Conservation (phyloP, 306 rosid genomes). For the Quercus mongolica region DNA sequence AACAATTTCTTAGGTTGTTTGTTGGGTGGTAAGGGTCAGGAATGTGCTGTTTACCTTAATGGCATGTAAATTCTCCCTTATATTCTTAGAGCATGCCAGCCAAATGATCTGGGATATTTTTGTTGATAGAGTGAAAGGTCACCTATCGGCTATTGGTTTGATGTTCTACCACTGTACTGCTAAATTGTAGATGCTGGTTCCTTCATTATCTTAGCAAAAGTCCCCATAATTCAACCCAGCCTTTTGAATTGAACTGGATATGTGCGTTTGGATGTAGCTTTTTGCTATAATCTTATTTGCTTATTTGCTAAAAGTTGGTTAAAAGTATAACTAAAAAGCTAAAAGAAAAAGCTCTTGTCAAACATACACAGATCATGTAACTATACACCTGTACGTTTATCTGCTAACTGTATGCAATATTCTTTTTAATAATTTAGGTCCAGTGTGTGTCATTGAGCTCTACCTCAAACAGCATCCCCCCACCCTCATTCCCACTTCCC, state of each 20-base stretch:
- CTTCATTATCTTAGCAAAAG: not conserved
- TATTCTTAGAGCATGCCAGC: not conserved
- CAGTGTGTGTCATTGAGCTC: too few species aligned
- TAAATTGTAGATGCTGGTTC: not conserved
- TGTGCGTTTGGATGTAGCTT: too few species aligned
- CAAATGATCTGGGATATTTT: not conserved
- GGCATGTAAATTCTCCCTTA: not conserved
- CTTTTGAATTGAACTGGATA: not conserved
- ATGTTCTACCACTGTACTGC: not conserved
- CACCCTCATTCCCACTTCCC: too few species aligned
- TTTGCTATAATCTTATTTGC: too few species aligned
- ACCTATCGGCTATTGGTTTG: not conserved
- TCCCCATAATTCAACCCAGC: not conserved
- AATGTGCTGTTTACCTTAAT: not conserved
- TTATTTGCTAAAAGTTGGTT: too few species aligned
- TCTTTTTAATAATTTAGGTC: not conserved
- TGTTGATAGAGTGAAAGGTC: not conserved
- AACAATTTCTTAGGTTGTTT: not conserved
- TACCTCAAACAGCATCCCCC: too few species aligned
- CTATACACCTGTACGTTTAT: conserved; percentile 10
- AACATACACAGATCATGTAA: not conserved
- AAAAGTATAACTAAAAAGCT: too few species aligned
- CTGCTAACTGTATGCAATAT: conserved; percentile 5
- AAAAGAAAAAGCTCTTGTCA: too few species aligned
- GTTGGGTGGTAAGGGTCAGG: not conserved